Evolutionary conservation across 306 rosid genomes (phyloP), one percentile per base, ranked within the genome.

Genomic region (Glycyrrhiza uralensis): DNA sequence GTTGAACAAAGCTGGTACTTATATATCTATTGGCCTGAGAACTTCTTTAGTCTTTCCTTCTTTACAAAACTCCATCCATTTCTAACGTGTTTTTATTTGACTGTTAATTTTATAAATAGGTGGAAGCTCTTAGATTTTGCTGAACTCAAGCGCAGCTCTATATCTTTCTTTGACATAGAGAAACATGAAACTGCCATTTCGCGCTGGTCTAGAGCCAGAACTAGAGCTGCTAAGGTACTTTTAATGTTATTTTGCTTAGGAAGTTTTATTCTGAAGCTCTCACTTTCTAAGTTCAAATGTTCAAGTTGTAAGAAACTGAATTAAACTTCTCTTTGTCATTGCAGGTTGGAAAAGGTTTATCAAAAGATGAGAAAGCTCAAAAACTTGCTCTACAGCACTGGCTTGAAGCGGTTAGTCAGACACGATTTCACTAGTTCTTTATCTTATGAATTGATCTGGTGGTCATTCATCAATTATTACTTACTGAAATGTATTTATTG

Each of bases 291-390:
- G 36, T 38, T 22, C 44, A 13, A 15, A 7, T 3, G 38, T 46
- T 22, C 29, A 17, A 57, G 41, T 5, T 50, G 29, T 29, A 49
- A 18, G 58, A 57, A 71, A 39, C 38, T 45, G 62, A 45, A 11
- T 55, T 74, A 65, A 76, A 11, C 64, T 35, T 66, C 32, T 61
- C 65, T 62, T 56, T 56, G 57, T 72, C 45, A 64, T 79, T 85
- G 68, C 92, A 92, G 98, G 99, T 95, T 72, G 99, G 99, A 44
- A 95, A 92, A 77, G 99, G 99, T 47, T 81, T 95, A 87, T 95
- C 96, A 24, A 92, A 95, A 81, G 86, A 95, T 55, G 82, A 77
- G 50, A 92, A 87, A 80, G 99, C 99, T 66, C 97, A 83, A 79
- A 95, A 95, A 42, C 99, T 95, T 58, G 97, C 99, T 71, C 78